Base-by-base conservation (phyloP, 768 basidiomycete species). In the Podaxis carcinomalis region DNA sequence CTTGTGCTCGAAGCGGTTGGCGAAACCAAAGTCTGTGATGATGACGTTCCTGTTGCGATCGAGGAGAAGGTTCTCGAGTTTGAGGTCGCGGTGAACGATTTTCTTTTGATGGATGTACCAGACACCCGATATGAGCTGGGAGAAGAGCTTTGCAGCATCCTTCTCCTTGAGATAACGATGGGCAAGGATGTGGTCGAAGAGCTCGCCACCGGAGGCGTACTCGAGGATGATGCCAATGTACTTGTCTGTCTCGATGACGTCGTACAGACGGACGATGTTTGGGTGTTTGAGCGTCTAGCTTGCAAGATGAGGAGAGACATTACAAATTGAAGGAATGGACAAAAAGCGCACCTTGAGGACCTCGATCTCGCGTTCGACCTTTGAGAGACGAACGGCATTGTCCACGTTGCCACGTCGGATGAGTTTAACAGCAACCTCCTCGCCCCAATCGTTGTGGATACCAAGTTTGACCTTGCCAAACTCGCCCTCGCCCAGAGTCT, bases 391-490 rank as follows among this genome's bases (percentile, higher is more conserved):
- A 4, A 92, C 84, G 13, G 83, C 77, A 59, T 83, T 90, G 67
- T 98, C 95, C 59, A 98, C 86, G 70, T 92, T 98, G 35, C 94
- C 94, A 57, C 95, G 79, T 57, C 95, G 83, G 68, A 98, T 98
- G 61, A 99, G 80, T 78, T 99, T 99, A 68, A 98, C 95, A 11
- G 96, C 96, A n/a, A 96, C 95, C 71, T 98, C 96, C 73, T 97
- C 95, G 32, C 93, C 95, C 87, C 91, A 97, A 65, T 91, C 87
- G 66, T 80, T 82, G 68, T 98, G 96, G 56, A 98, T 80, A 4
- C 96, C 96, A n/a, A 98, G 85, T 73, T 98, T 98, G 77, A 98
- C 95, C 73, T 98, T 98, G 50, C 95, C 95, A 70, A 98, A 98
- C 78, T 98, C 96, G 66, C 96, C 96, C 75, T 99, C 96, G 49